Percentiles rank a stretch among this genome's conserved stretches.
phyloP scores from a whole-genome alignment of 2,329 filamentous ascomycete genomes.

The Polytolypa hystricis region DNA sequence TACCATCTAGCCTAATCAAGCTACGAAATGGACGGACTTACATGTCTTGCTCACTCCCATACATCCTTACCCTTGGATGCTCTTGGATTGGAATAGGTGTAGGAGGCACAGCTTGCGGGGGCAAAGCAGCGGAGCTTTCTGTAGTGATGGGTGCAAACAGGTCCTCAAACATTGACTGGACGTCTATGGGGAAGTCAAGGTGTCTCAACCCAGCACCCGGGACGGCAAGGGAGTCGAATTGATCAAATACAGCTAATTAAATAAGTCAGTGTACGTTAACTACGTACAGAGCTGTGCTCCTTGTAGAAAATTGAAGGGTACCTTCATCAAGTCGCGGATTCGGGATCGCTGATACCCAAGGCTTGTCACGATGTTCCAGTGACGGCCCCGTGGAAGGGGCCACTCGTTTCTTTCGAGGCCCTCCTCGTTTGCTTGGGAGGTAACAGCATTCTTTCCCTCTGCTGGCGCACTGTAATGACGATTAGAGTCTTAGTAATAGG shows the following conservation, averaged over 20 bases:
- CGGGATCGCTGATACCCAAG: slow-evolving; percentile 7
- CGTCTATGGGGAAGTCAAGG: slow-evolving; percentile 27
- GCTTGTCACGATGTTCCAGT: slow-evolving; percentile 3
- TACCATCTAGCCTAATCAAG: no score
- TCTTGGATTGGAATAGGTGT: slow-evolving; percentile 14
- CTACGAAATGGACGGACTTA: no score
- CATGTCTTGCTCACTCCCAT: slow-evolving; percentile 32
- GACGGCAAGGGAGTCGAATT: slow-evolving; percentile 30
- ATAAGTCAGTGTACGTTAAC: background rate
- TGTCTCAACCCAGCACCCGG: slow-evolving; percentile 30
- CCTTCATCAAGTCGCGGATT: slow-evolving; percentile 12
- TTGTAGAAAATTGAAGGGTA: slow-evolving; percentile 7
- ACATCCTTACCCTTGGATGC: slow-evolving; percentile 26
- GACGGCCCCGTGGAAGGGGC: slow-evolving; percentile 5
- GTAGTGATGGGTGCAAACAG: slow-evolving; percentile 21
- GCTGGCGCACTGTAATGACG: slow-evolving; percentile 23
- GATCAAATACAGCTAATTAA: slow-evolving; percentile 24
- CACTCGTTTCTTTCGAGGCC: slow-evolving; percentile 31
- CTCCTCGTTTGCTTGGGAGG: slow-evolving; percentile 33
- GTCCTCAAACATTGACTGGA: slow-evolving; percentile 29
- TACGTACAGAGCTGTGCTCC: no score
- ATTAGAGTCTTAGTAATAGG: no score
- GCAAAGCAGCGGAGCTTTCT: slow-evolving; percentile 16
- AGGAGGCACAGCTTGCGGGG: slow-evolving; percentile 20
- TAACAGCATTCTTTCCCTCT: slow-evolving; percentile 33